Base-by-base conservation (phyloP, 169 alveolate species). In the Theileria parva region DNA sequence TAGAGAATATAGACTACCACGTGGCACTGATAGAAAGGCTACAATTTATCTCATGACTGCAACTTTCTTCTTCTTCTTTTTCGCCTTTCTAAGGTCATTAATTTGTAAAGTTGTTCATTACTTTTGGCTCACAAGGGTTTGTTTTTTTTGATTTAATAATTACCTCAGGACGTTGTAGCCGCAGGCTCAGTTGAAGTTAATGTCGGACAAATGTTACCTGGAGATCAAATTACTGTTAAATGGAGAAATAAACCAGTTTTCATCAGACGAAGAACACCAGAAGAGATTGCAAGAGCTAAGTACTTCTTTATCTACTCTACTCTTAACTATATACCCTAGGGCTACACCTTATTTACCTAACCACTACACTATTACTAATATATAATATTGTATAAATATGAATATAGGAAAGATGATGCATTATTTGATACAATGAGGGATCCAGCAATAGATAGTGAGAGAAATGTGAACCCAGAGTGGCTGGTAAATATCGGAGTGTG, bases 181-280 rank as follows among this genome's bases (percentile, higher is more conserved):
- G 88, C 85, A 17, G 96, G 96, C 25, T 81, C 94, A 15, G 80
- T 93, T 0, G 96, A 93, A 77, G 93, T 93, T 27, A 94, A 92
- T 76, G 83, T 92, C 68, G 77, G 95, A 21, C 92, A 93, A 19
- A 92, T 93, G 65, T 76, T 74, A 15, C 94, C 92, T 23, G 96
- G 96, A 13, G 93, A 89, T 21, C 94, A 92, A n/a, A 86, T 91
- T 5, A 89, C 93, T 23, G 92, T 92, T 44, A 92, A 92, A 70
- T 93, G 96, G 96, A 75, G 96, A 48, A 92, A 93, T 11, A 93
- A 92, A 72, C 96, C 96, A 8, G 93, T 93, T 19, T 93, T 93
- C 64, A 93, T 93, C 30, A 89, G 89, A 30, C 89, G 93, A 64
- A 76, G 96, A 23, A 93, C 96, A 13, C 91, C 81, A 1, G 96